A percentile compares a stretch with the other conserved stretches of the same genome.
phyloP scores from a whole-genome alignment of 2,329 filamentous ascomycete genomes.

The Aschersonia sp. region DNA sequence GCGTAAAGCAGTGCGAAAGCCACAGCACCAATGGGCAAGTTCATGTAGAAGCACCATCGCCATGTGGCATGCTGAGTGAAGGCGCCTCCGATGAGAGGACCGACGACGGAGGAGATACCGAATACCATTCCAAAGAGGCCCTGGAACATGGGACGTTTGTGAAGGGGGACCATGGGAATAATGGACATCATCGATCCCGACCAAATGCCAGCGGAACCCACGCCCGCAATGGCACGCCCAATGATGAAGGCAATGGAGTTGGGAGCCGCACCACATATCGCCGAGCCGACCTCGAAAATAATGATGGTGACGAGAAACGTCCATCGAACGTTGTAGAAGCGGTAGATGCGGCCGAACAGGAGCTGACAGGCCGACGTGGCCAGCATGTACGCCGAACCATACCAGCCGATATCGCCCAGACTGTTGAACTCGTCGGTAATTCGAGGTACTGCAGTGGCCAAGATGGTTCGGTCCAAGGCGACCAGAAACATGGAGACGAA shows the following conservation, averaged over 20 bases:
- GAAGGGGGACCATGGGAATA: constrained; percentile 43
- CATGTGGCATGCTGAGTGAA: constrained; percentile 33
- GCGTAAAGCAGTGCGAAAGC: constrained; percentile 33
- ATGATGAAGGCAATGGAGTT: constrained; percentile 38
- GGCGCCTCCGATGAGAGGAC: constrained; percentile 38
- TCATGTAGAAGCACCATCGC: constrained; percentile 47
- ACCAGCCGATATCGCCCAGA: constrained; percentile 49
- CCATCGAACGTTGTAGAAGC: constrained; percentile 35
- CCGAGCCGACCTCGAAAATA: constrained; percentile 39
- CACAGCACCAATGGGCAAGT: constrained; percentile 39
- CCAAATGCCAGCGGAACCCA: constrained; percentile 43
- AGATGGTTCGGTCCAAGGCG: constrained; percentile 42
- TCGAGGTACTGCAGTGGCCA: constrained; percentile 37
- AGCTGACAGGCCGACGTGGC: constrained; percentile 40
- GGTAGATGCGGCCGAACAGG: constrained; percentile 38
- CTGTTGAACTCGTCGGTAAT: constrained; percentile 44
- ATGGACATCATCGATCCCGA: constrained; percentile 42
- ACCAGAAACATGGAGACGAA: constrained; percentile 42
- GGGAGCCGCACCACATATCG: constrained; percentile 39
- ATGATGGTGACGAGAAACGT: constrained; percentile 31
- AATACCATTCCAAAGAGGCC: constrained; percentile 39
- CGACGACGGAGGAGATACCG: constrained; percentile 37
- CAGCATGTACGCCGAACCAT: constrained; percentile 46
- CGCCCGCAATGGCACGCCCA: constrained; percentile 40
- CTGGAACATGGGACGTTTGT: constrained; percentile 45